These are phyloP conservation scores for Candolleomyces eurysporus DNA, from an alignment of 768 basidiomycete species.

Conservation along the genomic window DNA sequence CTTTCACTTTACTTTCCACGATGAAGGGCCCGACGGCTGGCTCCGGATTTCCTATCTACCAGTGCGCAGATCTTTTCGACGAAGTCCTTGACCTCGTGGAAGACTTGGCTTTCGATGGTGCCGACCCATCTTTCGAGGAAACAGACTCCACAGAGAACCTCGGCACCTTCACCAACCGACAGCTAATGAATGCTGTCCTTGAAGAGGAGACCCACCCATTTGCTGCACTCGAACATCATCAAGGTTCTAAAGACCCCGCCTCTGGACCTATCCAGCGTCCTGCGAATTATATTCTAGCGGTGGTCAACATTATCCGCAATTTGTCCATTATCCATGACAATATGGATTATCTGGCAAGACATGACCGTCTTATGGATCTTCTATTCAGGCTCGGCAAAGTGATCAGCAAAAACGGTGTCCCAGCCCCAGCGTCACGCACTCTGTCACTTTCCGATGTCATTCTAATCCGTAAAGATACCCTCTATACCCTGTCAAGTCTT, in stretches of 20 bases:
- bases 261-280: conserved; percentile 64
- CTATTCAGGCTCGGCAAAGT: conserved; percentile 68
- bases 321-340: conserved; percentile 78
- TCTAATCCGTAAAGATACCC: conserved; percentile 70
- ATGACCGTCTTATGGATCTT: conserved; percentile 61
- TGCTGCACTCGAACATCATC: conserved; percentile 47
- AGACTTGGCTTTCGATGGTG: conserved; percentile 68
- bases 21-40: conserved; percentile 66
- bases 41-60: conserved; percentile 71
- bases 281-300: conserved; percentile 63
- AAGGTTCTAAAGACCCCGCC: conserved; percentile 48
- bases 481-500: conserved; percentile 67
- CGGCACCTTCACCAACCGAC: conserved; percentile 59
- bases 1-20: conserved; percentile 76
- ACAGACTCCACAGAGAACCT: conserved; percentile 27
- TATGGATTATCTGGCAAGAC: conserved; percentile 57
- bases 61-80: conserved; percentile 78
- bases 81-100: conserved; percentile 86
- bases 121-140: conserved; percentile 29
- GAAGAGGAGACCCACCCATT: conserved; percentile 62
- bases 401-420: conserved; percentile 29
- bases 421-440: conserved; percentile 47
- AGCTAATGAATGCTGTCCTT: conserved; percentile 55
- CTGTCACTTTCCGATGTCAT: conserved; percentile 74
- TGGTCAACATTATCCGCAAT: conserved; percentile 84